Conservation (phyloP, 2,329 filamentous ascomycete genomes). For the Colletotrichum graminicola region DNA sequence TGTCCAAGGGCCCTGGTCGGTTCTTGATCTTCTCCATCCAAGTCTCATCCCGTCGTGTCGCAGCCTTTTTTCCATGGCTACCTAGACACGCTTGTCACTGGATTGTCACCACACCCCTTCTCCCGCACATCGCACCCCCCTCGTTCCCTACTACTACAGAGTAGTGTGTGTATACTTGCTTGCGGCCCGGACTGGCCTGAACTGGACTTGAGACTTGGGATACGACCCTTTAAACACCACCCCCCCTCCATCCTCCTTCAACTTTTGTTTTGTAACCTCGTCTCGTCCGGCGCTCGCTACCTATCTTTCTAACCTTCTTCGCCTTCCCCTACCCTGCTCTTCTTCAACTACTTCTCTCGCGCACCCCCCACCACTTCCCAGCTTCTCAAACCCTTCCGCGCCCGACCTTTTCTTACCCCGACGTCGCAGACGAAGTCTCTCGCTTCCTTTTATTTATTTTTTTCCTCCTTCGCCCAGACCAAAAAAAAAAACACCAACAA, state of each 20-base stretch:
- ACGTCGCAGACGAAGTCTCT: constrained; percentile 40
- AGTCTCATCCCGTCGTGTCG: constrained; percentile 33
- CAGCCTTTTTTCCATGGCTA: constrained; percentile 20
- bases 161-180: background rate
- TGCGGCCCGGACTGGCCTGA: background rate
- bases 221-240: constrained; percentile 38
- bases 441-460: constrained; percentile 12
- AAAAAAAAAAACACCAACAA: constrained; percentile 8
- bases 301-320: constrained; percentile 29
- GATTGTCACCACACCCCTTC: constrained; percentile 35
- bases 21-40: constrained; percentile 28
- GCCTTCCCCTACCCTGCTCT: constrained; percentile 19
- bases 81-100: constrained; percentile 33
- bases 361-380: constrained; percentile 22
- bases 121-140: constrained; percentile 1
- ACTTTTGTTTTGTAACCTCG: constrained; percentile 24
- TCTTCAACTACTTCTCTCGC: constrained; percentile 31
- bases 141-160: background rate
- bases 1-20: constrained; percentile 33
- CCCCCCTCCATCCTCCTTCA: constrained; percentile 36
- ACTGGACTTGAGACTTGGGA: constrained; percentile 16
- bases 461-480: constrained; percentile 10
- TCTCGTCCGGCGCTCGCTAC: constrained; percentile 35
- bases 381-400: constrained; percentile 28
- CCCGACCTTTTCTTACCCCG: constrained; percentile 35